These are phyloP conservation scores for Thuja plicata DNA, from an alignment of 83 land plant species.

Conservation along the genomic window DNA sequence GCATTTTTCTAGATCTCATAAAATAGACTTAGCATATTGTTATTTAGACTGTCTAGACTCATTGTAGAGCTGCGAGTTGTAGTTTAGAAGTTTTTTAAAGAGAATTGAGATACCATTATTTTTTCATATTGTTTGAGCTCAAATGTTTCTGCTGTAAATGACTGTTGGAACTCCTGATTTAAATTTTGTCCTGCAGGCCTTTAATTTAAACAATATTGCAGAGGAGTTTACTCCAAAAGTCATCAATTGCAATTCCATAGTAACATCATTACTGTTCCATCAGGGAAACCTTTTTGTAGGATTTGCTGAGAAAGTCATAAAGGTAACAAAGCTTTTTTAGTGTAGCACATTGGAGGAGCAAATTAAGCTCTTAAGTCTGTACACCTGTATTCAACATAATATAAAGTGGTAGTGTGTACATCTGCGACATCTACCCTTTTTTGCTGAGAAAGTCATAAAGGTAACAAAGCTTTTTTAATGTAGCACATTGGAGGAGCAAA, in stretches of 20 bases:
- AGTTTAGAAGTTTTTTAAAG: background rate
- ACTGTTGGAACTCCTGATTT: constrained; percentile 33
- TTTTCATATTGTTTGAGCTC: background rate
- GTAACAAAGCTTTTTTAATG: constrained; percentile 20
- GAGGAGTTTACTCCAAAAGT: constrained; percentile 31
- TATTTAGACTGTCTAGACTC: background rate
- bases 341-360: background rate
- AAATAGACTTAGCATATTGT: background rate
- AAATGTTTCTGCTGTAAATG: background rate
- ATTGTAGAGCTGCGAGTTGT: background rate
- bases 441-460: constrained; percentile 48
- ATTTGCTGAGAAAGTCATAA: constrained; percentile 39
- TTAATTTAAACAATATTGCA: constrained; percentile 19
- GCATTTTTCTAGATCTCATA: background rate
- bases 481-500: background rate
- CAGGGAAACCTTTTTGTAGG: constrained; percentile 64
- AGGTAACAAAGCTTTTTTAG: constrained; percentile 32
- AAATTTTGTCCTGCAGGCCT: background rate
- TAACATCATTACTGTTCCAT: constrained; percentile 43
- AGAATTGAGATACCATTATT: background rate
- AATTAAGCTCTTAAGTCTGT: background rate
- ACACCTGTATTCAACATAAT: background rate
- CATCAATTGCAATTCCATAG: constrained; percentile 35
- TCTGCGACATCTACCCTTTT: background rate
- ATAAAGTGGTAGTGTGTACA: background rate